Evolutionary conservation across 371 early-diverging fungal species (phyloP).

Genomic region (Catenaria anguillulae): DNA sequence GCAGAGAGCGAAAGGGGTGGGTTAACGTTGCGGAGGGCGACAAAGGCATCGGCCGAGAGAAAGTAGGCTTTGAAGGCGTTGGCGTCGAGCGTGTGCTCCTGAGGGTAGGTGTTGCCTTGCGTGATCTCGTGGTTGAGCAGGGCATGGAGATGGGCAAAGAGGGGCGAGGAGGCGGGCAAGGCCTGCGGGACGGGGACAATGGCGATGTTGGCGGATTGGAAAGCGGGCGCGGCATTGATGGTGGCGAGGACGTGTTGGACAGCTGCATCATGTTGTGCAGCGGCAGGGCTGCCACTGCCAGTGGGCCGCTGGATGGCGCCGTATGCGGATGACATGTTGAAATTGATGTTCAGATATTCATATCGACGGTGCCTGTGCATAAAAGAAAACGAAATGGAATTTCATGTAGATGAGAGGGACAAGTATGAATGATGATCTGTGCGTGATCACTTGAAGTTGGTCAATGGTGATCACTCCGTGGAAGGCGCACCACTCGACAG

Average conservation of each 20-base stretch:
- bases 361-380: too few species aligned
- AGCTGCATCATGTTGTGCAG: too few species aligned
- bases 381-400: too few species aligned
- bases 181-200: not conserved
- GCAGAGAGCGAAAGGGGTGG: constrained; percentile 15
- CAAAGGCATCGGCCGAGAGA: constrained; percentile 39
- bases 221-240: too few species aligned
- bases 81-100: constrained; percentile 32
- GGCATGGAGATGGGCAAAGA: constrained; percentile 30
- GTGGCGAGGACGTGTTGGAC: too few species aligned
- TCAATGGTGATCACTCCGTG: too few species aligned
- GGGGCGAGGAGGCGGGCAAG: constrained; percentile 9
- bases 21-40: constrained; percentile 22
- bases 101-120: constrained; percentile 57
- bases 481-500: too few species aligned
- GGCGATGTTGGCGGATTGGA: constrained; percentile 10
- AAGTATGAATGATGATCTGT: too few species aligned
- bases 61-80: constrained; percentile 39
- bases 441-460: too few species aligned
- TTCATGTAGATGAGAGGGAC: too few species aligned
- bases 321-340: constrained; percentile 44
- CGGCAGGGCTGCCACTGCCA: too few species aligned
- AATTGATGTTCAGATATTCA: too few species aligned
- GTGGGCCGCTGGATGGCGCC: constrained; percentile 39
- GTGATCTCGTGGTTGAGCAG: constrained; percentile 49